Evolutionary conservation across 139 green algal genomes (phyloP), one percentile per base, ranked within the genome.

Genomic region (Closterium sp.): DNA sequence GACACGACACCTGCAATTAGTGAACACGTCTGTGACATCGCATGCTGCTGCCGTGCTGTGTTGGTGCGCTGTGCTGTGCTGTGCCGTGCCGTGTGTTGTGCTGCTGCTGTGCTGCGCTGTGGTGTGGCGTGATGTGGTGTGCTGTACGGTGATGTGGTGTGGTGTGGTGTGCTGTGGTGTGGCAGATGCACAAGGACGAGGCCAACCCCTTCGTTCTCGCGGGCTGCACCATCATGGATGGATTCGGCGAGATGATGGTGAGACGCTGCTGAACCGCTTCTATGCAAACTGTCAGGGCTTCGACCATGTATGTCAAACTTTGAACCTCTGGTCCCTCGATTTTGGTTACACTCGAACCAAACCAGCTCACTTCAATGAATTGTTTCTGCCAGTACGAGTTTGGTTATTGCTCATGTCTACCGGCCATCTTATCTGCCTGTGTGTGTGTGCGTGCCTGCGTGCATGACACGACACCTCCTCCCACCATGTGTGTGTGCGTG

Each of bases 171-270:
- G 70, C 70, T 27, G 70, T 3, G 70, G 22, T 86, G 79, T 28
- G 79, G 29, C 86, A 89, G 30, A 27, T 31, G 42, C 70, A 79
- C 62, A 79, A 79, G 62, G 62, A 79, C 62, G 62, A 79, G 17
- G 62, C 17, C 31, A 34, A 79, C 31, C 86, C 86, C 17, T 89
- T 89, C 31, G 24, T 89, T 22, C 86, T 89, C 31, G 86, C 86
- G 2, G 86, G 86, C 86, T 89, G 86, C 86, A 89, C 86, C 31
- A 38, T 89, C 31, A 38, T 38, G 31, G 86, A 89, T 24, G 86
- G 86, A 22, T 38, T 85, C 19, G 86, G 86, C 17, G 31, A 38
- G 31, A 89, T 89, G 86, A 89, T 89, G 86, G 86, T 89, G 86
- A 89, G 86, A 27, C 62, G 62, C 62, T 27, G 62, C 2, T 50